Percentiles rank a stretch among this genome's conserved stretches.
phyloP scores from a whole-genome alignment of 2,329 filamentous ascomycete species.

The Epichloe scottii region DNA sequence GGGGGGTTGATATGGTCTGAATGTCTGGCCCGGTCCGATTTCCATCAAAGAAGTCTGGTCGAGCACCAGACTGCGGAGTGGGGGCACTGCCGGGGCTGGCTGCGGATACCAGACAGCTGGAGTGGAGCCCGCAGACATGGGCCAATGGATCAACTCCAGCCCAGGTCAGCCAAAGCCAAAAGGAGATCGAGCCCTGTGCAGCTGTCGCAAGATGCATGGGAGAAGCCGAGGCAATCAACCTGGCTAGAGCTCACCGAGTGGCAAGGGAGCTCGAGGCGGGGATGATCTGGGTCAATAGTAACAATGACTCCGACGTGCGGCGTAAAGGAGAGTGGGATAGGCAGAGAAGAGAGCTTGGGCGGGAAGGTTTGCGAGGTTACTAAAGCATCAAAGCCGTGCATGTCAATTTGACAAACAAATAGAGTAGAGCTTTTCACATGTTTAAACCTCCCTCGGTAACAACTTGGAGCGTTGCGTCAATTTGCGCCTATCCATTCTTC shows the following conservation, averaged over 20 bases:
- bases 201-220: slow-evolving; percentile 14
- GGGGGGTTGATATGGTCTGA: too few species aligned
- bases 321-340: slow-evolving; percentile 20
- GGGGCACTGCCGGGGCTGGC: too few species aligned
- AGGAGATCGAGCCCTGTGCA: slow-evolving; percentile 36
- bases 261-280: slow-evolving; percentile 41
- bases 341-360: slow-evolving; percentile 20
- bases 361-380: slow-evolving; percentile 17
- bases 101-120: too few species aligned
- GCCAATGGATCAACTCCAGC: too few species aligned
- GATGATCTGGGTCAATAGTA: slow-evolving; percentile 29
- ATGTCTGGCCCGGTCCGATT: too few species aligned
- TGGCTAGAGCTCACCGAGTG: slow-evolving; percentile 26
- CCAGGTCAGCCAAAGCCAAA: slow-evolving; percentile 52
- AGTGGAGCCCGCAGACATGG: too few species aligned
- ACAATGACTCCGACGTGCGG: slow-evolving; percentile 20
- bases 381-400: slow-evolving; percentile 19
- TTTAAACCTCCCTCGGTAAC: too few species aligned
- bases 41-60: too few species aligned
- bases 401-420: slow-evolving; percentile 13
- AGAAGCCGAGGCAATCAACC: slow-evolving; percentile 27
- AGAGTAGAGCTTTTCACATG: not conserved
- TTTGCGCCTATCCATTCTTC: too few species aligned
- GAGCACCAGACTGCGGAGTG: too few species aligned
- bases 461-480: too few species aligned